Conservation (phyloP, 2,329 filamentous ascomycete species). For the Biscogniauxia mediterranea region DNA sequence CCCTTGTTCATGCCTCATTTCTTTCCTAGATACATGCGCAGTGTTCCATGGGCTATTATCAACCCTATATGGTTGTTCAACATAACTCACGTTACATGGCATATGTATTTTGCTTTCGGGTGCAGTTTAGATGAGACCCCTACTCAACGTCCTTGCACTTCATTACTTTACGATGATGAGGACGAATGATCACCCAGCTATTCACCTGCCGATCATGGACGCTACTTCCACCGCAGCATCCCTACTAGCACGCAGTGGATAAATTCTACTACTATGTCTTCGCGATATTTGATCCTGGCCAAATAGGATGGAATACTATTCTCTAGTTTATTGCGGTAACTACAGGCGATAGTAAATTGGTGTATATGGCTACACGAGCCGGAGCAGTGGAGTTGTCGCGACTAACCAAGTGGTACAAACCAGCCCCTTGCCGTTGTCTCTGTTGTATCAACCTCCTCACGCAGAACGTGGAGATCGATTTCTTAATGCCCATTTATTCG, state of each 20-base stretch:
- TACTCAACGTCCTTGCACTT: not conserved
- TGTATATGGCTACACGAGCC: not conserved
- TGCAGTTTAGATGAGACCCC: not conserved
- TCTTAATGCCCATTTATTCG: not conserved
- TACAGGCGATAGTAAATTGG: not conserved
- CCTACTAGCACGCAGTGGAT: not conserved
- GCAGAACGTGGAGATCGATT: not conserved
- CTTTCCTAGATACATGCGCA: not conserved
- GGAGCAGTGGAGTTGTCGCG: not conserved
- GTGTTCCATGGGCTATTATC: conserved; percentile 1
- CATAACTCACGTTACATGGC: conserved; percentile 1
- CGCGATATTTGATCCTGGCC: not conserved
- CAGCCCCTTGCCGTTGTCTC: not conserved
- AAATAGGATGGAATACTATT: too few relatives aligned
- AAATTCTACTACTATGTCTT: not conserved
- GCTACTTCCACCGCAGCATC: not conserved
- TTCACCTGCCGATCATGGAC: not conserved
- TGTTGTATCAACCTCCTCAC: not conserved
- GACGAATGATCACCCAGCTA: not conserved
- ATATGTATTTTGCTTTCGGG: not conserved
- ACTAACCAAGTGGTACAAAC: not conserved
- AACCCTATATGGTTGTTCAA: not conserved
- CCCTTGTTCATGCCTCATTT: not conserved
- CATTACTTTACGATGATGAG: not conserved
- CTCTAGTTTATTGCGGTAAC: not conserved